These are phyloP conservation scores for Fusarium multiceps DNA, from an alignment of 2,329 filamentous ascomycete genomes.

Conservation along the genomic window DNA sequence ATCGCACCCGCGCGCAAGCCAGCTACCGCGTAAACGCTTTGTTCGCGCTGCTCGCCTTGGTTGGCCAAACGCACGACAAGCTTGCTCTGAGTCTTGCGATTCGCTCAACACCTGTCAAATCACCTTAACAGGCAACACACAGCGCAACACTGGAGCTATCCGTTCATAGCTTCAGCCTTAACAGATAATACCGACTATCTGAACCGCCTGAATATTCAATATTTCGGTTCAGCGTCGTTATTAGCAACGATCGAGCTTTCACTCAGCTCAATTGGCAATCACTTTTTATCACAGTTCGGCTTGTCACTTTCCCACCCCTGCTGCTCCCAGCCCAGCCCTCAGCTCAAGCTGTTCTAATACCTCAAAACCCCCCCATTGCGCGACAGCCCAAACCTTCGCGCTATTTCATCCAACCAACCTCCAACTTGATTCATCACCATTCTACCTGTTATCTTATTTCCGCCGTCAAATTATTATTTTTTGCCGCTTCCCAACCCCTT, in stretches of 20 bases:
- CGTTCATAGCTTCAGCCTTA: conserved; percentile 4
- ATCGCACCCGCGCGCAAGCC: conserved; percentile 31
- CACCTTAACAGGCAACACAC: conserved; percentile 37
- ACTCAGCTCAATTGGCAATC: conserved; percentile 2
- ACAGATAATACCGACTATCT: conserved; percentile 1
- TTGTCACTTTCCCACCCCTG: conserved; percentile 5
- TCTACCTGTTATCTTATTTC: neutral
- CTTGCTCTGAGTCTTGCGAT: conserved; percentile 30
- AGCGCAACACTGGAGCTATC: conserved; percentile 15
- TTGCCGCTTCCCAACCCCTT: neutral
- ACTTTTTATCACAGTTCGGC: conserved; percentile 11
- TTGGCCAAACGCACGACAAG: conserved; percentile 17
- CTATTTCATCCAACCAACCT: conserved; percentile 1
- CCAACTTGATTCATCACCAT: neutral
- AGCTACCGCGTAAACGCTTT: conserved; percentile 33
- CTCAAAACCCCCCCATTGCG: conserved; percentile 15
- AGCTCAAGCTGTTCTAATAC: conserved; percentile 5
- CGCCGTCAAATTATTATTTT: neutral
- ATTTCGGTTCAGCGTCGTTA: neutral
- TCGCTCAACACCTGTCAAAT: conserved; percentile 32
- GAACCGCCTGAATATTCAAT: conserved; percentile 1
- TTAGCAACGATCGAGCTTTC: neutral
- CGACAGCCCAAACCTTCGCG: conserved; percentile 8
- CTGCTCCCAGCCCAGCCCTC: conserved; percentile 2
- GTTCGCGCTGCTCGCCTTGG: conserved; percentile 12